A percentile compares a stretch with the other conserved stretches of the same genome.
Evolutionary conservation across 495 filamentous ascomycete species (phyloP).

Genomic region (Aspergillus indologenus): DNA sequence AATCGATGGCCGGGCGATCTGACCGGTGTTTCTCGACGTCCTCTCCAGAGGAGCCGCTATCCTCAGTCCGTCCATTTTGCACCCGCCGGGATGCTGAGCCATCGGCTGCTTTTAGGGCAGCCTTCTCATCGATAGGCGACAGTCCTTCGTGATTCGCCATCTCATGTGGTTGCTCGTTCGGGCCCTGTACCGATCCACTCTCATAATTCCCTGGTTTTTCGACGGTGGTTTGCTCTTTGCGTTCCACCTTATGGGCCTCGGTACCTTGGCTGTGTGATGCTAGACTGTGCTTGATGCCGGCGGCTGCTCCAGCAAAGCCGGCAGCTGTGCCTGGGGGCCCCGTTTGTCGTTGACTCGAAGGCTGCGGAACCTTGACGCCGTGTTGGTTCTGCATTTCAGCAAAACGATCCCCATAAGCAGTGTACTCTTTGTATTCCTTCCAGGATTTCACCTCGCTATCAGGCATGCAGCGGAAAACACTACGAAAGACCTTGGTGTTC

Average conservation of each 20-base stretch:
- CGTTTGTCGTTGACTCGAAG: constrained; percentile 34
- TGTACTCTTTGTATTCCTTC: constrained; percentile 90
- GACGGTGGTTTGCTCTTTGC: constrained; percentile 24
- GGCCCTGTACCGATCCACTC: constrained; percentile 6
- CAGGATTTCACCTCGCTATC: constrained; percentile 91
- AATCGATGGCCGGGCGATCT: constrained; percentile 38
- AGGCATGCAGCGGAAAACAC: constrained; percentile 95
- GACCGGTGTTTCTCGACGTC: constrained; percentile 35
- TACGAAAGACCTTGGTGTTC: constrained; percentile 88
- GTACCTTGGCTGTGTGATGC: constrained; percentile 19
- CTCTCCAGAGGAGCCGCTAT: constrained; percentile 23
- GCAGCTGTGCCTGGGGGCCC: constrained; percentile 44
- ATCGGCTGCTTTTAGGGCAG: constrained; percentile 32
- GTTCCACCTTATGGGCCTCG: constrained; percentile 21
- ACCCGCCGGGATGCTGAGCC: constrained; percentile 17
- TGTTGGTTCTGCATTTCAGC: constrained; percentile 62
- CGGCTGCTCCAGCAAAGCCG: constrained; percentile 14
- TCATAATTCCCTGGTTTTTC: constrained; percentile 25
- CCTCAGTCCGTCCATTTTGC: constrained; percentile 24
- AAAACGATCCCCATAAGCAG: constrained; percentile 75
- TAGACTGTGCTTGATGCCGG: constrained; percentile 22
- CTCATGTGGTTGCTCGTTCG: constrained; percentile 26
- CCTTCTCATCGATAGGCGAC: constrained; percentile 44
- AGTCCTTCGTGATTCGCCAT: constrained; percentile 27
- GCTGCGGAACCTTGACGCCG: constrained; percentile 32